A percentile compares a stretch with the other conserved stretches of the same genome.
Evolutionary conservation across 306 rosid species (phyloP).

Genomic region (Prunus davidiana): DNA sequence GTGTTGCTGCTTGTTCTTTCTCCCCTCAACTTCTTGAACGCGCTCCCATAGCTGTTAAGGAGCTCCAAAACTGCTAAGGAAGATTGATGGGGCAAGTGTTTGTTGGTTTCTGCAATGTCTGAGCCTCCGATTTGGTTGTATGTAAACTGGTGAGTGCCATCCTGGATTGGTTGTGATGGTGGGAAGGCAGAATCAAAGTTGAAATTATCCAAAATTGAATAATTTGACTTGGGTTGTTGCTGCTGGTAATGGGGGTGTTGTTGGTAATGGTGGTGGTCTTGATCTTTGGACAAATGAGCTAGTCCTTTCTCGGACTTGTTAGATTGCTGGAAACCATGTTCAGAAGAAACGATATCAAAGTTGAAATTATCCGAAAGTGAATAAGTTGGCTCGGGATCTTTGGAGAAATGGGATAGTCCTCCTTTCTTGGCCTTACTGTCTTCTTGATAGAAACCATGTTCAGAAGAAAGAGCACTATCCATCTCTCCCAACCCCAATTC

Average conservation of each 20-base stretch:
- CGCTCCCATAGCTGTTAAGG: conserved; percentile 41
- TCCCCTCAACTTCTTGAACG: conserved; percentile 41
- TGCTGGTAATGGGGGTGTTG: conserved; percentile 12
- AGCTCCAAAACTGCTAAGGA: conserved; percentile 49
- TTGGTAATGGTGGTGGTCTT: conserved; percentile 12
- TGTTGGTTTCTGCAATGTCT: conserved; percentile 9
- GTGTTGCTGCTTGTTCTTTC: conserved; percentile 10
- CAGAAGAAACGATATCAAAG: conserved; percentile 23
- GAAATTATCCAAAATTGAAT: conserved; percentile 27
- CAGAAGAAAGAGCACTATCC: conserved; percentile 14
- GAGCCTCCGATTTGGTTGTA: conserved; percentile 13
- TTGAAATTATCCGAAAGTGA: conserved; percentile 30
- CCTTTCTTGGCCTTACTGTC: conserved; percentile 1
- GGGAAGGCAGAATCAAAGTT: conserved; percentile 24
- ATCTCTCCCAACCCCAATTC: conserved; percentile 19
- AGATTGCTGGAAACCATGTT: neutral
- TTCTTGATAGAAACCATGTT: conserved; percentile 11
- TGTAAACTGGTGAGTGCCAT: neutral
- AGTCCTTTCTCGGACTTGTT: neutral
- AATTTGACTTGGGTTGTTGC: conserved; percentile 21
- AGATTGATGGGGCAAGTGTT: conserved; percentile 22
- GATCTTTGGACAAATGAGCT: conserved; percentile 19
- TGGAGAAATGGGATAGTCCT: conserved; percentile 15
- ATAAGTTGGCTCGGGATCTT: conserved; percentile 21
- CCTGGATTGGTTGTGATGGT: conserved; percentile 20